A percentile compares a stretch with the other conserved stretches of the same genome.
Conservation (phyloP, 148 eudicot genomes). For the Salicornia ramosissima region DNA sequence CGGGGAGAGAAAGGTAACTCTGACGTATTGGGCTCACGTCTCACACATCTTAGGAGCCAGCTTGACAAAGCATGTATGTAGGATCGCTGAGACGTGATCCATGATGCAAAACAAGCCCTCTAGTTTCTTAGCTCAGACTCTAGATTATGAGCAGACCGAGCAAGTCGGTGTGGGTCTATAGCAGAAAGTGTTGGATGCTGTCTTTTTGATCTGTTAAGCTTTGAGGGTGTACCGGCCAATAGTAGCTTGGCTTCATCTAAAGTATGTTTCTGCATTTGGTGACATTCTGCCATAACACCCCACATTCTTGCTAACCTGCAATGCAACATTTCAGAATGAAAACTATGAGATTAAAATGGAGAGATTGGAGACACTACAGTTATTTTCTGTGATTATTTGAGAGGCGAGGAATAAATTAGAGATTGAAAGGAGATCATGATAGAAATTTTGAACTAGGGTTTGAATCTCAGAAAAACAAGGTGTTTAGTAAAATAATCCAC, state of each 20-base stretch:
- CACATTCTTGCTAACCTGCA: conserved; percentile 87
- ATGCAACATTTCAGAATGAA: neutral
- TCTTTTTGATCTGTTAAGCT: conserved; percentile 38
- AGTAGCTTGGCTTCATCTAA: conserved; percentile 89
- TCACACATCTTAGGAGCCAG: conserved; percentile 80
- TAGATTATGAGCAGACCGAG: conserved; percentile 80
- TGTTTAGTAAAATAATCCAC: too few species aligned
- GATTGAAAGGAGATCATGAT: neutral
- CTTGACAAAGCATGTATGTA: conserved; percentile 61
- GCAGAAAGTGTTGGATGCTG: conserved; percentile 48
- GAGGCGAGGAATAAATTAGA: neutral
- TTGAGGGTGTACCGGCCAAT: conserved; percentile 75
- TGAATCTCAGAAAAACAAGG: too few species aligned
- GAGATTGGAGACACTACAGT: too few species aligned
- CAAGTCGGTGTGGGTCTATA: conserved; percentile 64
- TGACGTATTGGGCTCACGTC: conserved; percentile 55
- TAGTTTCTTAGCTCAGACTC: conserved; percentile 81
- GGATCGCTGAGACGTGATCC: conserved; percentile 86
- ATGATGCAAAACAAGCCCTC: conserved; percentile 69
- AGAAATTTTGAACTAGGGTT: neutral
- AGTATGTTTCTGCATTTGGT: conserved; percentile 76
- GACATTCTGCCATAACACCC: conserved; percentile 88
- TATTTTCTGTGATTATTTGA: neutral
- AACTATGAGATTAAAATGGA: neutral
- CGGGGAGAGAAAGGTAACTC: conserved; percentile 72